phyloP scores from a whole-genome alignment of 371 early-diverging fungal species.

The Saksenaea oblongispora region DNA sequence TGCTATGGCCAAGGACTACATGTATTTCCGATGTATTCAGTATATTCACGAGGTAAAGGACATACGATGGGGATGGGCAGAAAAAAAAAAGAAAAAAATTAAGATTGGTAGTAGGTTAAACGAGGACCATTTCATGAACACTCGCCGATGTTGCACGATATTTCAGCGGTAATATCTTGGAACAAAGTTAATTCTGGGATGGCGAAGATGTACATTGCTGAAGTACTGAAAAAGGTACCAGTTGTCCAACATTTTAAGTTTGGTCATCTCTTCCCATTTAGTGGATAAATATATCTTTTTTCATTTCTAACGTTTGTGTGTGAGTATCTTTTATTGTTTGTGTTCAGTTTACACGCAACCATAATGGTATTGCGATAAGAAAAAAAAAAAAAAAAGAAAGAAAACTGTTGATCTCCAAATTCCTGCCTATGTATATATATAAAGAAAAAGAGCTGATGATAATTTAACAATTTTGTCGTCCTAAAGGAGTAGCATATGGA shows the following conservation, averaged over 20 bases:
- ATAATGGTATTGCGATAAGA: neutral
- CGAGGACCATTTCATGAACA: slow-evolving; percentile 76
- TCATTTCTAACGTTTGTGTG: neutral
- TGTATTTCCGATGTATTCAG: slow-evolving; percentile 88
- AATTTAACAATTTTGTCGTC: neutral
- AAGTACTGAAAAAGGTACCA: slow-evolving; percentile 94
- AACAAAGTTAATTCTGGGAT: slow-evolving; percentile 91
- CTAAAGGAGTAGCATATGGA: neutral
- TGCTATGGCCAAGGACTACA: slow-evolving; percentile 72
- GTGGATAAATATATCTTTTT: neutral
- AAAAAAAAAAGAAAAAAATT: neutral
- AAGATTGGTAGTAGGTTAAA: slow-evolving; percentile 45
- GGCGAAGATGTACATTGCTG: slow-evolving; percentile 96
- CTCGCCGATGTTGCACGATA: slow-evolving; percentile 95
- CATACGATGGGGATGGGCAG: too few species aligned
- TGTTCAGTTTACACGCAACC: neutral
- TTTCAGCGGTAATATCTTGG: slow-evolving; percentile 88
- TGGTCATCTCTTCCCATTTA: slow-evolving; percentile 68
- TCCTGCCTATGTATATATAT: neutral
- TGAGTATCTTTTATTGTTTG: neutral
- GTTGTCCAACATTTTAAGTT: slow-evolving; percentile 98
- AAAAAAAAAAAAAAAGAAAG: neutral
- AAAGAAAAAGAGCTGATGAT: neutral
- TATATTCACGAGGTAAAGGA: slow-evolving; percentile 71
- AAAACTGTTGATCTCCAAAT: neutral